A percentile compares a stretch with the other conserved stretches of the same genome.
Evolutionary conservation across 805 yeast species (phyloP).

Genomic region (Ogataea haglerorum): DNA sequence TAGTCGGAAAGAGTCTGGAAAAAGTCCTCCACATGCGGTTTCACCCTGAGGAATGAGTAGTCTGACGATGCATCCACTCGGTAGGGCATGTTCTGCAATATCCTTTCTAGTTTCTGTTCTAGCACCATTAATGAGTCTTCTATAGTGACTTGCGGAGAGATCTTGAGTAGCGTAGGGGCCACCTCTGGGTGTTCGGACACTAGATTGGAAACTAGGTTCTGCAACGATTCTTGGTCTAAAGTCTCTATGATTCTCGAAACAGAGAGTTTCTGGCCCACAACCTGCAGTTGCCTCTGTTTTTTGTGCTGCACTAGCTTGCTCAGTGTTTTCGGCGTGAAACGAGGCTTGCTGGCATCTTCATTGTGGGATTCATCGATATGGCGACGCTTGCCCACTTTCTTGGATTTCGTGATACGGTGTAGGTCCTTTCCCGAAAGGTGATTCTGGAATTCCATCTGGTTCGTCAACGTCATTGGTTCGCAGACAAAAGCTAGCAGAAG

Average conservation of each 20-base stretch:
- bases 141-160: conserved; percentile 59
- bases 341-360: conserved; percentile 11
- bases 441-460: conserved; percentile 8
- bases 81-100: conserved; percentile 61
- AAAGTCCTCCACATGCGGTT: conserved; percentile 64
- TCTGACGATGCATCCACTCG: conserved; percentile 71
- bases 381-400: conserved; percentile 19
- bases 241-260: conserved; percentile 64
- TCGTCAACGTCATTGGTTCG: background rate
- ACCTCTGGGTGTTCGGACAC: conserved; percentile 63
- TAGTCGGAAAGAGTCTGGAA: conserved; percentile 70
- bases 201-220: conserved; percentile 48
- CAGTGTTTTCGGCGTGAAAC: conserved; percentile 2
- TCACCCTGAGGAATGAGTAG: conserved; percentile 72
- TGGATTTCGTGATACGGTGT: conserved; percentile 19
- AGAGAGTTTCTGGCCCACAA: conserved; percentile 60
- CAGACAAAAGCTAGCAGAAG: background rate
- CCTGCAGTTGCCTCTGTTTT: conserved; percentile 37
- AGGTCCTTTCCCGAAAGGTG: conserved; percentile 15
- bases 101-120: conserved; percentile 40
- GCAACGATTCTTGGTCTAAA: conserved; percentile 55
- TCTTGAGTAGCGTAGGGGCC: conserved; percentile 42
- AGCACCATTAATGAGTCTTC: conserved; percentile 50
- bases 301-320: conserved; percentile 20
- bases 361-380: conserved; percentile 11